Conservation (phyloP, 2,329 filamentous ascomycete genomes). For the Pseudogymnoascus sp. region DNA sequence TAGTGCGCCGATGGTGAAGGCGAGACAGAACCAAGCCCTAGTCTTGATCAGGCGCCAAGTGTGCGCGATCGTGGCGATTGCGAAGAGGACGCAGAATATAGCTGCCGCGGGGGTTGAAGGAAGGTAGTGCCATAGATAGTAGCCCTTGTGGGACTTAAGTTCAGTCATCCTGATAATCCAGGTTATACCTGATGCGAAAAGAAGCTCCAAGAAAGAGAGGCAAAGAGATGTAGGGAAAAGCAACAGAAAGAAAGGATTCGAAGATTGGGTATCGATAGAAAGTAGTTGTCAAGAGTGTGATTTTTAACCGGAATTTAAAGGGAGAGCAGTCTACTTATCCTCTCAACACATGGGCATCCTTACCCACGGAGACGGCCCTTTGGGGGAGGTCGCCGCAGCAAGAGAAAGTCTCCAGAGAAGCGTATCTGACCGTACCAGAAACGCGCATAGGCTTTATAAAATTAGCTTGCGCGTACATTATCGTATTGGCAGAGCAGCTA, state of each 20-base stretch:
- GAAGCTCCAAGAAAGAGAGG: background rate
- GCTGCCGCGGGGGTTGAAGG: slow-evolving; percentile 38
- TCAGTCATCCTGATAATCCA: background rate
- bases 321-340: background rate
- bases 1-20: slow-evolving; percentile 32
- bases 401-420: background rate
- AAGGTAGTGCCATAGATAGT: slow-evolving; percentile 38
- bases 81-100: slow-evolving; percentile 32
- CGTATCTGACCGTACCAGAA: background rate
- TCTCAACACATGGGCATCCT: background rate
- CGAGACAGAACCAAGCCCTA: slow-evolving; percentile 27
- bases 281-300: background rate
- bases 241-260: background rate
- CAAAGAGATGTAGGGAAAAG: background rate
- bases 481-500: background rate
- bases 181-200: background rate
- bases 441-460: background rate
- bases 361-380: background rate
- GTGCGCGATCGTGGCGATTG: slow-evolving; percentile 21
- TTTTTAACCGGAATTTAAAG: background rate
- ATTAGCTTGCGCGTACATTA: background rate
- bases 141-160: slow-evolving; percentile 16
- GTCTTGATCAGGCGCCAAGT: slow-evolving; percentile 25
- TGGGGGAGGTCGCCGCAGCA: background rate
- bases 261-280: background rate